Evolutionary conservation across 2,329 filamentous ascomycete genomes (phyloP), one percentile per base, ranked within the genome.

Genomic region (Cercospora zeae-maydis): DNA sequence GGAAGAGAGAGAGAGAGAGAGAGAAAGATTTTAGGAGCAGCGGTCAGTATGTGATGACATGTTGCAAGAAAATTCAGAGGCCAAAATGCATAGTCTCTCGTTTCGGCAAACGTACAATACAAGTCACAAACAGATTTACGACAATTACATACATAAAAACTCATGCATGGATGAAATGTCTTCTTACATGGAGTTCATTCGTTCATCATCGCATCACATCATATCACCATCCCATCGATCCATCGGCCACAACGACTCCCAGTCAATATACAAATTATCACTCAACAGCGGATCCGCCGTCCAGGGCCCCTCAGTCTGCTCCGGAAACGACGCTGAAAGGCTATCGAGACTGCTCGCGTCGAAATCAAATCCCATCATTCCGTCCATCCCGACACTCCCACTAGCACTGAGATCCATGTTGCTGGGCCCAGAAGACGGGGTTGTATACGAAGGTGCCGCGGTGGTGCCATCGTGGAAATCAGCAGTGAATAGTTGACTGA

Each of bases 401-500:
- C 42, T 27, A 16, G 52, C 24, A 55, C 45, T 58, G 13, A 39
- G 21, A 21, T 58, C 58, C 6, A 58, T 19, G 31, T 58, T 53
- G n/a, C 58, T 53, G 42, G 36, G 51, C 1, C 57, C 57, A 16
- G 58, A 63, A 39, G 51, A 51, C 3, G 62, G 62, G 1, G 62
- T 59, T 19, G 61, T 54, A 24, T 58, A 63, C 5, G 61, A 24
- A 13, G 62, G 51, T 16, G 24, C 51, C 4, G 58, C 30, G n/a
- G 62, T 36, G 27, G 45, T 54, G 27, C 59, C 53, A 54, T 66
- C 60, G 9, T 67, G 58, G 34, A 69, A 66, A n/a, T 64, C 60
- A 5, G 67, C 65, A 2, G 67, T 67, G 55, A 69, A 69, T 9
- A 69, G 63, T 34, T 67, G 67, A 11, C 60, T 63, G 33, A 69